Percentiles rank a stretch among this genome's conserved stretches.
Conservation (phyloP, 345 rosid genomes). For the Lepidium africanum region DNA sequence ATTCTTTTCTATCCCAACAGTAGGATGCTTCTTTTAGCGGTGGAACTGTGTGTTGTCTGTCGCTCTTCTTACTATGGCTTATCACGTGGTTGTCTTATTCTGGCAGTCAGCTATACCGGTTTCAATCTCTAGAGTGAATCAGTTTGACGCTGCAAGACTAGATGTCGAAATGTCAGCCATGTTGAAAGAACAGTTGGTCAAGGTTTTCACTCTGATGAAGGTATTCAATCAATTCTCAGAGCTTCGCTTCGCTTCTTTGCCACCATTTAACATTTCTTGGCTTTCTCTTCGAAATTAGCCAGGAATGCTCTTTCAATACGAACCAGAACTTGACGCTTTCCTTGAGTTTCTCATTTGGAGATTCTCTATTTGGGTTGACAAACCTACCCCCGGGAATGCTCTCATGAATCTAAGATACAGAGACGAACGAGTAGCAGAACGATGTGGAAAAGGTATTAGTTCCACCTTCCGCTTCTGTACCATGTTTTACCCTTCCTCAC, state of each 20-base stretch:
- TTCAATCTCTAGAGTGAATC: conserved; percentile 88
- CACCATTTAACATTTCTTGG: background rate
- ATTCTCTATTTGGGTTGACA: conserved; percentile 98
- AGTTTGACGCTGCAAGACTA: conserved; percentile 88
- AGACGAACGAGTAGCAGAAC: conserved; percentile 59
- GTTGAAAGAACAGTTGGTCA: conserved; percentile 93
- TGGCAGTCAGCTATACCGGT: conserved; percentile 57
- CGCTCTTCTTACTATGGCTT: background rate
- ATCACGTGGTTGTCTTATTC: background rate
- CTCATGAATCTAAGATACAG: conserved; percentile 87
- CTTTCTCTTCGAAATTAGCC: conserved; percentile 70
- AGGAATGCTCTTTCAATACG: conserved; percentile 97
- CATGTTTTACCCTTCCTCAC: background rate
- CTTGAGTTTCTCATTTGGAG: conserved; percentile 99
- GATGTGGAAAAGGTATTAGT: conserved; percentile 43
- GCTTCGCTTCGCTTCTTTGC: no score
- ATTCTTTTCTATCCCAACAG: background rate
- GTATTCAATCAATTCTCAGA: conserved; percentile 27
- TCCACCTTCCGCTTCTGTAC: background rate
- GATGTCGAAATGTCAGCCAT: conserved; percentile 96
- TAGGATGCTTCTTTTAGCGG: background rate
- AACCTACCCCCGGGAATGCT: conserved; percentile 97
- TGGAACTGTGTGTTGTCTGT: no score
- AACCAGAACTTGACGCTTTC: conserved; percentile 98
- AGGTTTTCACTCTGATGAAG: conserved; percentile 89